Conservation (phyloP, 495 filamentous ascomycete genomes). For the Neurospora africana region DNA sequence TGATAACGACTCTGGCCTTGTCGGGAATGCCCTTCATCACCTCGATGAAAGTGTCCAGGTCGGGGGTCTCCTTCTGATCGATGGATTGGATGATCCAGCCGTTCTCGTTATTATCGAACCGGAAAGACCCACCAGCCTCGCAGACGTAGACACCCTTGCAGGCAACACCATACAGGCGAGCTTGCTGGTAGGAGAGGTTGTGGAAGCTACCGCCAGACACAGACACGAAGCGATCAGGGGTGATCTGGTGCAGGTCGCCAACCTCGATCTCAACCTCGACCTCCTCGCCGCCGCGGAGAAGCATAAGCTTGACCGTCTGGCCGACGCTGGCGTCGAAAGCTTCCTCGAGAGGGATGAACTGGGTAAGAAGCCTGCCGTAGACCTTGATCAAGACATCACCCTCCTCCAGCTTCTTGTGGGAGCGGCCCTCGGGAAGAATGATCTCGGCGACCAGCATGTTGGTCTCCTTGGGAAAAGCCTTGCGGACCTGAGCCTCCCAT, state of each 20-base stretch:
- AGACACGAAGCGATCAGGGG: slow-evolving; percentile 88
- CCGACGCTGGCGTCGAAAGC: slow-evolving; percentile 86
- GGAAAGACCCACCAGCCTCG: slow-evolving; percentile 90
- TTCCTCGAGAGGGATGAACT: slow-evolving; percentile 88
- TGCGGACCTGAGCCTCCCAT: slow-evolving; percentile 75
- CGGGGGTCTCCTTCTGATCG: slow-evolving; percentile 78
- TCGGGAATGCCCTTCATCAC: slow-evolving; percentile 87
- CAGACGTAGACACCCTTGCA: slow-evolving; percentile 89
- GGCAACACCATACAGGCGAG: slow-evolving; percentile 84
- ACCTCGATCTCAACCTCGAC: slow-evolving; percentile 77
- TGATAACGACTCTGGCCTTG: slow-evolving; percentile 79
- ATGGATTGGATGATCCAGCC: slow-evolving; percentile 88
- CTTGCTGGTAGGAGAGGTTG: slow-evolving; percentile 90
- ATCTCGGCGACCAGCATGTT: slow-evolving; percentile 97
- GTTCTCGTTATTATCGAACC: slow-evolving; percentile 78
- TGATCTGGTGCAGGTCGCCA: slow-evolving; percentile 88
- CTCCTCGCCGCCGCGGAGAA: slow-evolving; percentile 83
- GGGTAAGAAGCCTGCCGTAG: slow-evolving; percentile 86
- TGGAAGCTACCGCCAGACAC: slow-evolving; percentile 93
- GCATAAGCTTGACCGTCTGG: slow-evolving; percentile 56
- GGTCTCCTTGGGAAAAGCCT: slow-evolving; percentile 80
- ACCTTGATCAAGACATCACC: slow-evolving; percentile 94
- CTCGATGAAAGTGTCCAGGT: slow-evolving; percentile 81
- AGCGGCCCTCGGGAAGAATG: slow-evolving; percentile 82
- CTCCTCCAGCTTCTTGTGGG: slow-evolving; percentile 73